A percentile compares a stretch with the other conserved stretches of the same genome.
Evolutionary conservation across 441 rosid genomes (phyloP).

Genomic region (Aquilaria agallochum): DNA sequence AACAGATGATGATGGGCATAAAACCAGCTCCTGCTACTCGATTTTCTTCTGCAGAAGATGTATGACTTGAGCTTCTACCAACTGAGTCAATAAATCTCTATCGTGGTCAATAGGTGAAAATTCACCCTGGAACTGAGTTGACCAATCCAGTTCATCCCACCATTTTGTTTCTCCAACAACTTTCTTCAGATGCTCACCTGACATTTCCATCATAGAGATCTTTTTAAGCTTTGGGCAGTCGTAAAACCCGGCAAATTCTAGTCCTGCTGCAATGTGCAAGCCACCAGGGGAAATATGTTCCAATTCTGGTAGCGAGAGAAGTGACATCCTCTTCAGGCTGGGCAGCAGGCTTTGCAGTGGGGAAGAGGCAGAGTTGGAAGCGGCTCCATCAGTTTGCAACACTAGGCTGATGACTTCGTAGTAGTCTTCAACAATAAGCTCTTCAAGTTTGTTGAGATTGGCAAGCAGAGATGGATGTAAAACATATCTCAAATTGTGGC

Average conservation of each 20-base stretch:
- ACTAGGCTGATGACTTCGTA: slow-evolving; percentile 3
- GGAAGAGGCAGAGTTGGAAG: not conserved
- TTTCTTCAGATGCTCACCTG: not conserved
- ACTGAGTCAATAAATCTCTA: slow-evolving; percentile 6
- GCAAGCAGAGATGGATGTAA: slow-evolving; percentile 11
- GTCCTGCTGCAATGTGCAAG: slow-evolving; percentile 8
- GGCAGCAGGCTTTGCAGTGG: slow-evolving; percentile 10
- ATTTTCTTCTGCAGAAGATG: too few species aligned
- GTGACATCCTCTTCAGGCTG: slow-evolving; percentile 14
- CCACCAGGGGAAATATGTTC: slow-evolving; percentile 10
- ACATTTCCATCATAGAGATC: not conserved
- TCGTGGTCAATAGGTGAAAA: slow-evolving; percentile 1
- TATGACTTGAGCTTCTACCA: not conserved
- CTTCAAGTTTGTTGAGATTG: slow-evolving; percentile 13
- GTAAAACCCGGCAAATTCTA: slow-evolving; percentile 11
- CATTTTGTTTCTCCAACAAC: slow-evolving; percentile 15
- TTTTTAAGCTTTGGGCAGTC: slow-evolving; percentile 15
- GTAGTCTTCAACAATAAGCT: slow-evolving; percentile 17
- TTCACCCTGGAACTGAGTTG: not conserved
- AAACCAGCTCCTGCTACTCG: too few species aligned
- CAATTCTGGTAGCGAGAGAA: slow-evolving; percentile 15
- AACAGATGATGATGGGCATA: too few species aligned
- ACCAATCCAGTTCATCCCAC: slow-evolving; percentile 15
- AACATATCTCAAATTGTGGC: slow-evolving; percentile 17
- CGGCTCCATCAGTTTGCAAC: too few species aligned